phyloP scores from a whole-genome alignment of 192 early-diverging fungal genomes.

The Fimicolochytrium jonesii region DNA sequence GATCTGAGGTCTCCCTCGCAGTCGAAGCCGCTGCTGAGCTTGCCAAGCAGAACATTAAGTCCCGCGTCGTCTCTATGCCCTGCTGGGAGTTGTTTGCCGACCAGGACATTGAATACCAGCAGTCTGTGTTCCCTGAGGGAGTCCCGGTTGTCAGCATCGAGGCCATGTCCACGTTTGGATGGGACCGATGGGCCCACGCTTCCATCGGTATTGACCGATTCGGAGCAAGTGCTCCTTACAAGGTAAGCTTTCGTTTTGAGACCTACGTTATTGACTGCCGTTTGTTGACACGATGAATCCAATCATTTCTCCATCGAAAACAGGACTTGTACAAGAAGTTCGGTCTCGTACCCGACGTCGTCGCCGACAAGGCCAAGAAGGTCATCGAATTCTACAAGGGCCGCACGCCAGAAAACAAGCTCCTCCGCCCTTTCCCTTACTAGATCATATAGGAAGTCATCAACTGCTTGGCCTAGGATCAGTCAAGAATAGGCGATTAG shows the following conservation, averaged over 20 bases:
- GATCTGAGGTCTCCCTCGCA: constrained; percentile 85
- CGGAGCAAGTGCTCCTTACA: constrained; percentile 79
- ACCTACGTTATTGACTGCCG: no score
- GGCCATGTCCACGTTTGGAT: constrained; percentile 81
- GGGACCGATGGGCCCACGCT: constrained; percentile 87
- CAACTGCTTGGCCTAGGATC: no score
- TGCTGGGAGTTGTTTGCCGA: constrained; percentile 84
- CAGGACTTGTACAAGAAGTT: constrained; percentile 80
- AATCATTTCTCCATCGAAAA: no score
- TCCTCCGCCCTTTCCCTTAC: constrained; percentile 17
- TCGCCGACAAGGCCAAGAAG: constrained; percentile 75
- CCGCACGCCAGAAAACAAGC: constrained; percentile 25
- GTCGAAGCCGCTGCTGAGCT: constrained; percentile 82
- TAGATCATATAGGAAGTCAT: no score
- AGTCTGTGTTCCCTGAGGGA: constrained; percentile 71
- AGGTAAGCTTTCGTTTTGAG: constrained; percentile 1
- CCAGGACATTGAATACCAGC: constrained; percentile 76
- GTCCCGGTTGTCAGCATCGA: constrained; percentile 87
- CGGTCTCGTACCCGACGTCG: constrained; percentile 70
- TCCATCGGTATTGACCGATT: constrained; percentile 87
- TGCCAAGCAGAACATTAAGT: constrained; percentile 39
- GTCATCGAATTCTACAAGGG: constrained; percentile 65
- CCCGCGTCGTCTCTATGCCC: constrained; percentile 92
- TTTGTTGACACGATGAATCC: no score
- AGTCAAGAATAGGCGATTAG: no score